A percentile compares a stretch with the other conserved stretches of the same genome.
Evolutionary conservation across 73 alveolate species (phyloP).

Genomic region (Loxodes magnus): DNA sequence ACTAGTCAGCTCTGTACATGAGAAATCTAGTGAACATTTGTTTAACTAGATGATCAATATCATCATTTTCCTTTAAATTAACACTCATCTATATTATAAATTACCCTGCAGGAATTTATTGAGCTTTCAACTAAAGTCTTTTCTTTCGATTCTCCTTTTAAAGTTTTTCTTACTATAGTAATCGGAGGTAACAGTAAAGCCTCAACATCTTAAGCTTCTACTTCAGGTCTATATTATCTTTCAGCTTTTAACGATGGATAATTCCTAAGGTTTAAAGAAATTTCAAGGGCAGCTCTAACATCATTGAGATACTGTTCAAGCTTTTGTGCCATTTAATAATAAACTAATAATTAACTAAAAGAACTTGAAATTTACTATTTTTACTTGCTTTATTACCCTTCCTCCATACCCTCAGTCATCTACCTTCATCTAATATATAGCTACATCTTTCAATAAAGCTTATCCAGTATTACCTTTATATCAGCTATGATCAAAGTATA

Average conservation of each 20-base stretch:
- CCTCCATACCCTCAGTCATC: too few species aligned
- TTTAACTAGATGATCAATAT: slow-evolving; percentile 36
- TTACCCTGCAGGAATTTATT: slow-evolving; percentile 40
- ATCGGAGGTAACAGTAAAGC: slow-evolving; percentile 53
- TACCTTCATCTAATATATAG: too few species aligned
- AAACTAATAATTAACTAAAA: too few species aligned
- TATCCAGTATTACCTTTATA: too few species aligned
- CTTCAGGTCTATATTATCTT: slow-evolving; percentile 58
- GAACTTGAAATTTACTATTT: too few species aligned
- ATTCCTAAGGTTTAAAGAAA: slow-evolving; percentile 29
- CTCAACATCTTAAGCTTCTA: slow-evolving; percentile 39
- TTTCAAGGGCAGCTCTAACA: slow-evolving; percentile 48
- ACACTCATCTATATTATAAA: slow-evolving; percentile 40
- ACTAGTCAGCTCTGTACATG: slow-evolving; percentile 57
- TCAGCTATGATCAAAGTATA: too few species aligned
- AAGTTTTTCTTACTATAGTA: slow-evolving; percentile 36
- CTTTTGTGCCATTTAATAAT: slow-evolving; percentile 41
- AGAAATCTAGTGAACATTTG: slow-evolving; percentile 50
- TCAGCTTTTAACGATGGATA: slow-evolving; percentile 63
- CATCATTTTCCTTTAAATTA: slow-evolving; percentile 44
- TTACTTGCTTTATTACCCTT: too few species aligned
- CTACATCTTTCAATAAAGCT: too few species aligned
- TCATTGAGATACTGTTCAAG: slow-evolving; percentile 26
- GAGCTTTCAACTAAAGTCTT: slow-evolving; percentile 46
- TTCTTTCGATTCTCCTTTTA: slow-evolving; percentile 48